Evolutionary conservation across 495 filamentous ascomycete genomes (phyloP), one percentile per base, ranked within the genome.

Genomic region (Daldinia caldariorum): DNA sequence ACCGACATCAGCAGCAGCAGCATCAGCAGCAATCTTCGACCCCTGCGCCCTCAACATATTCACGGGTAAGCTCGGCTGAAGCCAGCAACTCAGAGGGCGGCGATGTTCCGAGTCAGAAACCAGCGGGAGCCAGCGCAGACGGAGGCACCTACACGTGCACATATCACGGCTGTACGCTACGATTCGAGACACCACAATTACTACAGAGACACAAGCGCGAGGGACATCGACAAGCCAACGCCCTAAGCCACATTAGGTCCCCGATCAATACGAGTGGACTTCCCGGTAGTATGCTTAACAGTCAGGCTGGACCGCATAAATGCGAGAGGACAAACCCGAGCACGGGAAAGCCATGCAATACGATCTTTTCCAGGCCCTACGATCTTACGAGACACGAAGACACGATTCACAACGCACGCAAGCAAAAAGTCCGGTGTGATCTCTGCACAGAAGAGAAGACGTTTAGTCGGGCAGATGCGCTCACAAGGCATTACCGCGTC

Each of bases 381-480:
- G 95, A 99, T 81, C 87, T 99, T 35, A 99, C 95, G 9, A 87
- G 95, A 9, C 95, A 99, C 77, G 95, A 99, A 79, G 94, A 97
- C 72, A 98, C 95, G 10, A 97, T 98, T 71, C 95, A 99, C 84
- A 97, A 97, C 71, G 91, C 90, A 4, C 87, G 89, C 72, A 97
- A 97, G 87, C 89, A 92, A 75, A 98, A 99, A 81, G 94, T 97
- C n/a, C 89, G 93, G 22, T 99, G 94, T 78, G 89, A 94, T 59
- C 80, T 96, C 53, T 98, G 94, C 80, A 94, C 92, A n/a, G 95
- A 98, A 69, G 94, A 97, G 75, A 97, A 98, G 85, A 94, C 92
- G 0, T 97, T 98, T 75, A 94, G 91, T 63, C 87, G 95, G 69
- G 94, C 93, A 69, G 95, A 97, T 83, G 95, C 86, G 2, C 85